Conservation (phyloP, 192 early-diverging fungal genomes). For the Podila clonocystis region DNA sequence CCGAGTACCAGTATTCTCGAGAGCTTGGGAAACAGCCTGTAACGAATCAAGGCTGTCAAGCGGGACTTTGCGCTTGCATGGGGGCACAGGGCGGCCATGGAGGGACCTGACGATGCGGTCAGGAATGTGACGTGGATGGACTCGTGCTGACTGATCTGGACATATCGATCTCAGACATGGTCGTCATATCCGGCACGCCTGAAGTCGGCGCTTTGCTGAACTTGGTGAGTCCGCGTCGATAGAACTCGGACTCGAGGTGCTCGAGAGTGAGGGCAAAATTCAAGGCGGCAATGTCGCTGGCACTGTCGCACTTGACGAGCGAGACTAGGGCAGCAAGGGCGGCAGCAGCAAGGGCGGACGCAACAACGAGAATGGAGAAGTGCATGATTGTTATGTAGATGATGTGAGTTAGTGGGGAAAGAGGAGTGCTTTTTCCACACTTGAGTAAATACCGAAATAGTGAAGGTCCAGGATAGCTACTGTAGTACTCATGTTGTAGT, state of each 20-base stretch:
- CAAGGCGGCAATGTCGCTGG: background rate
- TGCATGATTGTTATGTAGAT: background rate
- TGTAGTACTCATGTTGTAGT: too few species aligned
- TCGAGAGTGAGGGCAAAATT: slow-evolving; percentile 38
- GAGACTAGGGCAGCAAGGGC: background rate
- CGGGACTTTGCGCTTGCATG: slow-evolving; percentile 26
- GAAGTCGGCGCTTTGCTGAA: slow-evolving; percentile 7
- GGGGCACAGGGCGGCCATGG: slow-evolving; percentile 13
- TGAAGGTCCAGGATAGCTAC: too few species aligned
- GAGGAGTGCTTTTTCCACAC: background rate
- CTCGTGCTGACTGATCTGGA: slow-evolving; percentile 23
- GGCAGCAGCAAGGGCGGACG: background rate
- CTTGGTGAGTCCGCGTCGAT: slow-evolving; percentile 26
- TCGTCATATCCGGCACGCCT: slow-evolving; percentile 13
- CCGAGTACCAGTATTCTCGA: slow-evolving; percentile 62
- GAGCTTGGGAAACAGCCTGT: slow-evolving; percentile 56
- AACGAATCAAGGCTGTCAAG: slow-evolving; percentile 53
- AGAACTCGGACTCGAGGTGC: slow-evolving; percentile 34
- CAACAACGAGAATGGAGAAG: slow-evolving; percentile 5
- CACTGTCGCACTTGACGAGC: background rate
- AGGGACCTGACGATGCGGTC: slow-evolving; percentile 14
- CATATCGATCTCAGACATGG: slow-evolving; percentile 16
- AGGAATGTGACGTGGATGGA: slow-evolving; percentile 16
- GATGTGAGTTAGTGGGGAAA: background rate
- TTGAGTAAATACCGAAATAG: too few species aligned